Evolutionary conservation across 2,329 filamentous ascomycete genomes (phyloP).

Genomic region (Didymellaceae sp.): DNA sequence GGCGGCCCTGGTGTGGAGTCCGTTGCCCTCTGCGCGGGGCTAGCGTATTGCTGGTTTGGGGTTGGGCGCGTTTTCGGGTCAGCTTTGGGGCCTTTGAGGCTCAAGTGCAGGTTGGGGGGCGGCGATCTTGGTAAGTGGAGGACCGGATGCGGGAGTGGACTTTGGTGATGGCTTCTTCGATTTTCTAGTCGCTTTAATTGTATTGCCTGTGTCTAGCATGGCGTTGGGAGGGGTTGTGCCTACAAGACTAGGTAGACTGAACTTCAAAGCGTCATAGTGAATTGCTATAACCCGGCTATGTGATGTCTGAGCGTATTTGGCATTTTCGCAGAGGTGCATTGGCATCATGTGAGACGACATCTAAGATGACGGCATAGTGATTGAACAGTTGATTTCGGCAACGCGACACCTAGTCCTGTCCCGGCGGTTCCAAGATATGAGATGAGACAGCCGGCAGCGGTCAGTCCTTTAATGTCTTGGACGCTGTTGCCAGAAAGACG

Average conservation of each 20-base stretch:
- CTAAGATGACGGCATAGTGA: not conserved
- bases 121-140: no score
- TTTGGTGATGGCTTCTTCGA: no score
- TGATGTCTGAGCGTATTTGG: not conserved
- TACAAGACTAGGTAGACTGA: no score
- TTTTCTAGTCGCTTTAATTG: no score
- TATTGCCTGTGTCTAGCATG: no score
- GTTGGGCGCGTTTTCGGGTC: not conserved
- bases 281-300: not conserved
- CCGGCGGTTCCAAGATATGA: conserved; percentile 1
- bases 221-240: no score
- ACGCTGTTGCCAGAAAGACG: not conserved
- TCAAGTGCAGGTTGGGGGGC: not conserved
- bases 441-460: conserved; percentile 9
- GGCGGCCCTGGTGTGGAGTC: conserved; percentile 2
- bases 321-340: not conserved
- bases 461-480: not conserved
- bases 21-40: not conserved
- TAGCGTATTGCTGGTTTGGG: conserved; percentile 3
- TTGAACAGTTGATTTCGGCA: not conserved
- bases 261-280: no score
- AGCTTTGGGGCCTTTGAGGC: conserved; percentile 5
- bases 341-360: not conserved
- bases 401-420: not conserved
- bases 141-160: no score